Percentiles rank a stretch among this genome's conserved stretches.
Conservation (phyloP, 1,284 basidiomycete genomes). For the Malassezia yamatoensis region DNA sequence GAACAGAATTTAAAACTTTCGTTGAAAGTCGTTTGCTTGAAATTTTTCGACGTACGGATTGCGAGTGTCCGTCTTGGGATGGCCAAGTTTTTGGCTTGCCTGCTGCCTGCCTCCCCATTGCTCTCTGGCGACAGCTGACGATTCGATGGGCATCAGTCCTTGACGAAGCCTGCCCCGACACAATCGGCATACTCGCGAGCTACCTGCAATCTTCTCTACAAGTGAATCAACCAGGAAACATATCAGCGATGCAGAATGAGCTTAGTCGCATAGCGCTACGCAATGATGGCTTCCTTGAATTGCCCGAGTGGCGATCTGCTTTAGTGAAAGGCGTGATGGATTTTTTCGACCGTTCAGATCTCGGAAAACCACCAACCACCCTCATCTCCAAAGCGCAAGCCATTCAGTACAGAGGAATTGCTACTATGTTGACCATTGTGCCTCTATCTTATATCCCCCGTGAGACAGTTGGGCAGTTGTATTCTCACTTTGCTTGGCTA, state of each 20-base stretch:
- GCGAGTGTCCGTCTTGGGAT: conserved; percentile 1
- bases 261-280: neutral
- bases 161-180: conserved; percentile 12
- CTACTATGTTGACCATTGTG: no score
- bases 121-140: conserved; percentile 25
- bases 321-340: conserved; percentile 10
- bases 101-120: neutral
- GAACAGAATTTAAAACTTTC: neutral
- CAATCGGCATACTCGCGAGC: neutral
- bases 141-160: conserved; percentile 23
- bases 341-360: neutral
- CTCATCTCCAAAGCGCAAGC: no score
- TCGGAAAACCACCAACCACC: neutral
- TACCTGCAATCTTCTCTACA: neutral
- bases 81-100: conserved; percentile 10
- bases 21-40: neutral
- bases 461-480: neutral
- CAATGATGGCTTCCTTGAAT: conserved; percentile 29
- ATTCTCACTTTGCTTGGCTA: neutral
- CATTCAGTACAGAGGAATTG: no score
- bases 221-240: neutral
- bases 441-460: neutral
- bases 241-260: neutral
- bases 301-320: conserved; percentile 21
- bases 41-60: neutral